phyloP scores from a whole-genome alignment of 495 filamentous ascomycete species.

The Annulohypoxylon stygium region DNA sequence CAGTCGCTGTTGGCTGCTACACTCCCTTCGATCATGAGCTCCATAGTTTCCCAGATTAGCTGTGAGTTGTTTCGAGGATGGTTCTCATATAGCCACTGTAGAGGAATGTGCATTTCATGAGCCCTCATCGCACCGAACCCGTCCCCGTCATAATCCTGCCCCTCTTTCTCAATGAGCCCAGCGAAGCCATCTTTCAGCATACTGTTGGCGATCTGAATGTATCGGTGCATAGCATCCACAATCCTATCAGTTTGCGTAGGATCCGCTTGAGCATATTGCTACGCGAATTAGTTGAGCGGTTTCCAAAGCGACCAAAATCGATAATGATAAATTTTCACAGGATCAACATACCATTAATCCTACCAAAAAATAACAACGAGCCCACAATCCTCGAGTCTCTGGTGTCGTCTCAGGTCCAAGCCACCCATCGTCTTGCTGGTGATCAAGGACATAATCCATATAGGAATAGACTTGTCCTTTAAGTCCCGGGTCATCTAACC shows the following conservation, averaged over 20 bases:
- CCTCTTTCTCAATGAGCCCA: constrained; percentile 60
- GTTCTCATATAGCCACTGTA: constrained; percentile 71
- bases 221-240: constrained; percentile 57
- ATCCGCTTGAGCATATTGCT: constrained; percentile 67
- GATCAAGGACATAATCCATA: constrained; percentile 64
- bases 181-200: constrained; percentile 68
- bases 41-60: constrained; percentile 53
- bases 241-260: constrained; percentile 53
- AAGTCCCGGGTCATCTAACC: constrained; percentile 65
- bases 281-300: constrained; percentile 51
- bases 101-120: constrained; percentile 64
- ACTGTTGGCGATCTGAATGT: constrained; percentile 55
- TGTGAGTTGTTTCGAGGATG: constrained; percentile 50
- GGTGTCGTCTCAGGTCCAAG: constrained; percentile 67
- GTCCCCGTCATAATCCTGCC: constrained; percentile 55
- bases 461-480: constrained; percentile 66
- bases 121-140: constrained; percentile 63
- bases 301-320: neutral
- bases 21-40: constrained; percentile 52
- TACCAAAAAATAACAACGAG: constrained; percentile 65
- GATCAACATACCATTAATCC: constrained; percentile 58
- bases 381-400: constrained; percentile 66
- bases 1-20: constrained; percentile 55
- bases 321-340: neutral
- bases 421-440: constrained; percentile 72